Evolutionary conservation across 352 stramenopile species (phyloP).

Genomic region (Phytophthora ohioensis): DNA sequence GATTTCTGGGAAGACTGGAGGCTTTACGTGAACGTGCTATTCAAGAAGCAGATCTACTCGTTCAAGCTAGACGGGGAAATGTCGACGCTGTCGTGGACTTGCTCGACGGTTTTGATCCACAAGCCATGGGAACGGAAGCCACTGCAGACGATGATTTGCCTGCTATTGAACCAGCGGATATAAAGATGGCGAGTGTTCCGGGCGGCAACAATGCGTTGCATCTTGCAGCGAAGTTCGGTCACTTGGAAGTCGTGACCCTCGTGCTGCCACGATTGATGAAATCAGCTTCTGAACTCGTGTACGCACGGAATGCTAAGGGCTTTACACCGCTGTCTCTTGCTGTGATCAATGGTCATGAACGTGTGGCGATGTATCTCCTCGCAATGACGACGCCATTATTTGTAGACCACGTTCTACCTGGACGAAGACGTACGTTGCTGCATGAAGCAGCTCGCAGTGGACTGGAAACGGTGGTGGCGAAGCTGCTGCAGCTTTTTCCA

Average conservation of each 20-base stretch:
- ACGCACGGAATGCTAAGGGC: constrained; percentile 47
- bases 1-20: constrained; percentile 53
- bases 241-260: constrained; percentile 59
- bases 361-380: constrained; percentile 64
- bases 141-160: constrained; percentile 13
- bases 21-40: constrained; percentile 34
- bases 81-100: constrained; percentile 66
- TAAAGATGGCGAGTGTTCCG: constrained; percentile 37
- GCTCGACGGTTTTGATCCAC: constrained; percentile 58
- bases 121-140: constrained; percentile 17
- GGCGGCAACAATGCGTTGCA: constrained; percentile 61
- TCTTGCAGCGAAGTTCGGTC: constrained; percentile 58
- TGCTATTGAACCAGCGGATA: constrained; percentile 38
- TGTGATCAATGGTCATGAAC: constrained; percentile 53
- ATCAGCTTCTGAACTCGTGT: constrained; percentile 39
- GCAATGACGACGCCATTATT: constrained; percentile 64
- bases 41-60: constrained; percentile 60
- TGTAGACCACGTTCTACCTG: constrained; percentile 20
- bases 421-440: constrained; percentile 51
- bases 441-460: constrained; percentile 57
- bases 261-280: constrained; percentile 53
- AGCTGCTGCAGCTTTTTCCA: constrained; percentile 66
- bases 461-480: constrained; percentile 50
- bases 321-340: constrained; percentile 62
- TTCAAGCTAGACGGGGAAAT: constrained; percentile 62